Base-by-base conservation (phyloP, 2,329 filamentous ascomycete species). In the Colletotrichum echinochloae region DNA sequence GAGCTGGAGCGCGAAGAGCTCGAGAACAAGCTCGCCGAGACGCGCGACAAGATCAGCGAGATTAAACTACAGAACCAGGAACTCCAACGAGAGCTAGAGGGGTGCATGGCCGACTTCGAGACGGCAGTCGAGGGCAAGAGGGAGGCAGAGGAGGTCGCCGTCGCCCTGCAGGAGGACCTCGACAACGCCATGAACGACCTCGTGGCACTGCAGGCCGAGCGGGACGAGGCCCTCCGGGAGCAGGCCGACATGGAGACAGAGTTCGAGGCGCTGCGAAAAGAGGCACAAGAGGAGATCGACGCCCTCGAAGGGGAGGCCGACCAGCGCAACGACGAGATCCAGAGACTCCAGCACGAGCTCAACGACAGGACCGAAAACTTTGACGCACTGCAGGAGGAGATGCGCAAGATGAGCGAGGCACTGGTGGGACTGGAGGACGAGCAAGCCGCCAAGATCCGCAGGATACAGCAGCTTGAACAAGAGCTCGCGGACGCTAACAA, bases 51-150 rank as follows among this genome's bases (percentile, higher is more conserved):
- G 75, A 88, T 97, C 62, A 97, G 94, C 52, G 90, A 93, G 75
- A 86, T 95, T 54, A 96, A 95, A 76, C 86, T 99, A 63, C 91
- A 95, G 72, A 97, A 97, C 75, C 95, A 98, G 78, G 93, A 97
- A 74, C 86, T 98, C 37, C 92, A 95, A 75, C 88, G 91, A 3
- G 93, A 97, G 76, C 86, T 97, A 23, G 92, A 97, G 62, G 90
- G 90, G 2, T 94, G 91, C 77, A 88, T 94, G 79, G 88, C 91
- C 66, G 94, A 97, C 76, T 90, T 97, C 48, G 92, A 97, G 75
- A 87, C 88, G 1, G 89, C 93, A 5, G 88, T 94, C 65, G 87
- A 88, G 51, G 86, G 86, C 35, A 90, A 89, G 77, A 85, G 86
- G 30, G 84, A 91, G 79, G 83, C 89, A 2, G 89, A 92, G 72